Evolutionary conservation across 179 eudicot species (phyloP).

Genomic region (Vitellaria paradoxa): DNA sequence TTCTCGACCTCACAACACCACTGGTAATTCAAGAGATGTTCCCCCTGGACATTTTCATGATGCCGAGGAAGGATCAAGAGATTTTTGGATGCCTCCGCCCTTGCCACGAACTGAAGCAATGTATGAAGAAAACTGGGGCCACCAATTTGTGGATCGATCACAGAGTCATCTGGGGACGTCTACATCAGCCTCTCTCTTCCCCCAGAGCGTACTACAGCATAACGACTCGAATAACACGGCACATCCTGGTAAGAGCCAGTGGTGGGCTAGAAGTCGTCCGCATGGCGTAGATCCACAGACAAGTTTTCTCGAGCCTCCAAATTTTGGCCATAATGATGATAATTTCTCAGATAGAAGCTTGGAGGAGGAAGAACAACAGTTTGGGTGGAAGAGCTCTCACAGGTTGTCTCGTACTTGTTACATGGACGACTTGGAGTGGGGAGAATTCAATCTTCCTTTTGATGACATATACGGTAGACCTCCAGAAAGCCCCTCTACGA

Average conservation of each 20-base stretch:
- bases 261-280: conserved; percentile 67
- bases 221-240: conserved; percentile 27
- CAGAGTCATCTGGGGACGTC: conserved; percentile 60
- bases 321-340: conserved; percentile 36
- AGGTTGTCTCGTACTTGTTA: conserved; percentile 39
- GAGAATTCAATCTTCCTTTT: conserved; percentile 69
- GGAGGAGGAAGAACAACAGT: conserved; percentile 42
- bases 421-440: conserved; percentile 42
- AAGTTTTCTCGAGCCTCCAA: conserved; percentile 71
- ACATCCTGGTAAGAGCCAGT: conserved; percentile 43
- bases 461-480: conserved; percentile 58
- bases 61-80: conserved; percentile 31
- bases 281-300: conserved; percentile 27
- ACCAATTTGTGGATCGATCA: conserved; percentile 35
- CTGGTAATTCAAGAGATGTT: conserved; percentile 19
- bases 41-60: conserved; percentile 30
- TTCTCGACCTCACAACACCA: conserved; percentile 37
- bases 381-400: conserved; percentile 54
- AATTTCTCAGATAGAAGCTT: conserved; percentile 40
- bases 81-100: conserved; percentile 44
- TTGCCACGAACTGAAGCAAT: conserved; percentile 14
- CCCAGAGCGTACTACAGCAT: conserved; percentile 41
- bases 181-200: conserved; percentile 56
- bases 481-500: conserved; percentile 23
- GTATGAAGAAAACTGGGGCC: conserved; percentile 47